These are phyloP conservation scores for Oemleria cerasiformis DNA, from an alignment of 306 rosid species.

Conservation along the genomic window DNA sequence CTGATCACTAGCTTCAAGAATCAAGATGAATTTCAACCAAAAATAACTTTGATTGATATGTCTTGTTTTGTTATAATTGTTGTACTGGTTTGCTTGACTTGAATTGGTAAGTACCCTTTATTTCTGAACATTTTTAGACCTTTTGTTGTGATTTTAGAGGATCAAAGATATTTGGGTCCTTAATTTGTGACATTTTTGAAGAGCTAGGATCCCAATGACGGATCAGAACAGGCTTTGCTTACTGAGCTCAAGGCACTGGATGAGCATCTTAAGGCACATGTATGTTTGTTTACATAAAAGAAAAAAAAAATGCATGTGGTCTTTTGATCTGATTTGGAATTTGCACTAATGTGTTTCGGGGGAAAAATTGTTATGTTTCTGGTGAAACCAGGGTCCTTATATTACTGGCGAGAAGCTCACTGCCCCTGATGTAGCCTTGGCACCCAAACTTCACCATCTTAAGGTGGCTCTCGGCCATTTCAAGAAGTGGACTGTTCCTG, in stretches of 20 bases:
- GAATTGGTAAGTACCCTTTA: background rate
- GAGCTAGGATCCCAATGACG: conserved; percentile 85
- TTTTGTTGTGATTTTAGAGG: conserved; percentile 46
- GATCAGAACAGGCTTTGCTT: conserved; percentile 77
- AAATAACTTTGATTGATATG: background rate
- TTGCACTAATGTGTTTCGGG: conserved; percentile 17
- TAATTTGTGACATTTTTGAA: conserved; percentile 57
- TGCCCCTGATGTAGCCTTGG: conserved; percentile 85
- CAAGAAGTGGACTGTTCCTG: conserved; percentile 81
- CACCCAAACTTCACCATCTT: conserved; percentile 83
- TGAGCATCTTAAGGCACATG: conserved; percentile 81
- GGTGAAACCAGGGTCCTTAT: conserved; percentile 66
- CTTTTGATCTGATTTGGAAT: background rate
- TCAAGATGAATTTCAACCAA: background rate
- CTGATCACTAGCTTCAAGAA: background rate
- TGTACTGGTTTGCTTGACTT: background rate
- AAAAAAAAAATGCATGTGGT: background rate
- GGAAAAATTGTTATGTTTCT: conserved; percentile 9
- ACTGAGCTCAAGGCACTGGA: conserved; percentile 69
- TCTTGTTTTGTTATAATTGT: background rate
- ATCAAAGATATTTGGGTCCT: conserved; percentile 62
- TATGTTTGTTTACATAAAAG: conserved; percentile 29
- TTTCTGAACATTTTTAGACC: conserved; percentile 3
- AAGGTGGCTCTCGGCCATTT: conserved; percentile 73
- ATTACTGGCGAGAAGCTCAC: conserved; percentile 79